Evolutionary conservation across 805 yeast species (phyloP), one percentile per base, ranked within the genome.

Genomic region (Metschnikowia henanensis): DNA sequence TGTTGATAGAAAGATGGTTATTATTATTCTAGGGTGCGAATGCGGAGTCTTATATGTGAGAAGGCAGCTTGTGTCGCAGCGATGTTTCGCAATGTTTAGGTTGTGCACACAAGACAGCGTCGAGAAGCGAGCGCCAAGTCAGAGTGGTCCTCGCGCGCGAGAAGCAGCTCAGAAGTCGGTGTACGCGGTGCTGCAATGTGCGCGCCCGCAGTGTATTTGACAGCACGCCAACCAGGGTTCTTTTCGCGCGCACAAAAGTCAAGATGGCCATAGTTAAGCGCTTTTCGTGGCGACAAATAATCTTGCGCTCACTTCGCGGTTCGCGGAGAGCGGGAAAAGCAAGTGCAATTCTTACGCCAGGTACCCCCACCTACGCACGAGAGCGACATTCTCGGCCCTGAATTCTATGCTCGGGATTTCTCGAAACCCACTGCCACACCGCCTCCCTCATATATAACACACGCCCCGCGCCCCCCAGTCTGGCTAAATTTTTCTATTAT

Each of bases 251-350:
- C 35, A 20, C 45, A 35, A 35, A 43, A 39, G 44, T 41, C 18
- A 30, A 6, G 26, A 21, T 46, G 46, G 38, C 49, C 51, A 46
- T 47, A 49, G 43, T 49, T 30, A 43, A 43, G 29, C 35, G 51
- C 51, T 49, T 51, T 39, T 44, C 37, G 37, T 31, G 29, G 41
- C 22, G 45, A 50, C 32, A 45, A 39, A 39, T 35, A 25, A 36
- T 46, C 33, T 20, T 30, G 35, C 47, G 44, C 47, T 12, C 35
- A 38, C 30, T 23, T 31, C 21, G 17, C 18, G 32, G 15, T 34
- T 10, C 20, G 37, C 17, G 35, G 26, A 31, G 45, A 22, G 41
- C 43, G 35, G 20, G 43, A 47, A 40, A 47, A 40, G 51, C 45
- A 33, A 43, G 39, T 44, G 45, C 15, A 36, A 28, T 43, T 23